Evolutionary conservation across 306 rosid genomes (phyloP).

Genomic region (Medicago arabica): DNA sequence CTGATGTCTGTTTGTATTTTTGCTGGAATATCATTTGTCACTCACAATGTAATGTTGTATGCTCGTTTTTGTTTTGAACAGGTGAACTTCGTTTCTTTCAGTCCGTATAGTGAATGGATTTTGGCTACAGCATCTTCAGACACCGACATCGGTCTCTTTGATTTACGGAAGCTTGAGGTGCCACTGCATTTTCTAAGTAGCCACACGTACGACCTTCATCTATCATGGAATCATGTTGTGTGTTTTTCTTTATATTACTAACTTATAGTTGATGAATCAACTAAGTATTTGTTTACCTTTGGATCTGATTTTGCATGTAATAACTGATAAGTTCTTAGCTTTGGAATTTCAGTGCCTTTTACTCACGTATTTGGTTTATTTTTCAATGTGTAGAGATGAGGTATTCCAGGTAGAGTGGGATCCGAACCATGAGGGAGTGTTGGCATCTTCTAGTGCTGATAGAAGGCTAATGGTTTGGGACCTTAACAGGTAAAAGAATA

Average conservation of each 20-base stretch:
- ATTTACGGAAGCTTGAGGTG: conserved; percentile 68
- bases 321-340: not conserved
- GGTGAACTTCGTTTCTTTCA: conserved; percentile 92
- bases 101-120: conserved; percentile 82
- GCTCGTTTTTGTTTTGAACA: conserved; percentile 41
- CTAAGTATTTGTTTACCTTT: not conserved
- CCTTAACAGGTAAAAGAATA: conserved; percentile 69
- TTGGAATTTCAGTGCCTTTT: not conserved
- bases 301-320: conserved; percentile 6
- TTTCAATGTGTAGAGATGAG: conserved; percentile 68
- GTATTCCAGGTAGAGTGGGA: conserved; percentile 99
- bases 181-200: conserved; percentile 80
- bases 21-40: conserved; percentile 11
- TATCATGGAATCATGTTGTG: not conserved
- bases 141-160: conserved; percentile 77
- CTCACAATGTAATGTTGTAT: conserved; percentile 15
- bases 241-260: conserved; percentile 1
- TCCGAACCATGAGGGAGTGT: conserved; percentile 83
- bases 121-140: conserved; percentile 97
- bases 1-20: not conserved
- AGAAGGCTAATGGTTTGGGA: conserved; percentile 97
- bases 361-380: conserved; percentile 4
- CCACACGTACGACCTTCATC: conserved; percentile 67
- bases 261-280: not conserved
- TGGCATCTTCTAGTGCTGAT: conserved; percentile 90